These are phyloP conservation scores for Lenzites betulinus DNA, from an alignment of 768 basidiomycete genomes.

Conservation along the genomic window DNA sequence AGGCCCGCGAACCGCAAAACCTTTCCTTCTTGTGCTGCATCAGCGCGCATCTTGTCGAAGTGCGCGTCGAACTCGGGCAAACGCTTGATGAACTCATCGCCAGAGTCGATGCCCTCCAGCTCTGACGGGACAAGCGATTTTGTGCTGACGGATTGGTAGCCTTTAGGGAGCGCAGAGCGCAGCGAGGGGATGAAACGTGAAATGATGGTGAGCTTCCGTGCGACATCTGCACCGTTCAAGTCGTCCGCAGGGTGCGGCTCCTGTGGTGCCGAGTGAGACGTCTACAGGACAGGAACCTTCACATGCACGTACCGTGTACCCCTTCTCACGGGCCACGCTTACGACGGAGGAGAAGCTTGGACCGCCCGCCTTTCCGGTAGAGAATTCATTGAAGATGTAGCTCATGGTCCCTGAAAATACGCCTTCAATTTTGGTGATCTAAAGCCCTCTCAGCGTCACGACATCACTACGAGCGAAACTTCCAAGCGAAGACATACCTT, in stretches of 20 bases:
- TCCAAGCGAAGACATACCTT: constrained; percentile 51
- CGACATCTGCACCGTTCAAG: constrained; percentile 95
- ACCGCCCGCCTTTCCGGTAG: constrained; percentile 65
- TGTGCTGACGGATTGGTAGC: constrained; percentile 80
- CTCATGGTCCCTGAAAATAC: constrained; percentile 97
- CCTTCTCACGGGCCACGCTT: constrained; percentile 82
- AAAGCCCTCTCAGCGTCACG: not conserved
- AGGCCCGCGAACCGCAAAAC: constrained; percentile 95
- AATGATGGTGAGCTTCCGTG: constrained; percentile 94
- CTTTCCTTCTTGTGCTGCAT: constrained; percentile 76
- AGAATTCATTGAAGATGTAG: constrained; percentile 98
- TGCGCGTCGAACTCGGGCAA: constrained; percentile 83
- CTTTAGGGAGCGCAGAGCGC: constrained; percentile 62
- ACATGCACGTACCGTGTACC: constrained; percentile 75
- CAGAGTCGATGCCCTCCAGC: constrained; percentile 65
- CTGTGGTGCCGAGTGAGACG: constrained; percentile 39
- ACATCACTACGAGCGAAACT: not conserved
- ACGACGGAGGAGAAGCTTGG: constrained; percentile 90
- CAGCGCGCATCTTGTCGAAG: constrained; percentile 73
- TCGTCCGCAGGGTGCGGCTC: constrained; percentile 98
- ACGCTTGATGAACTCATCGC: constrained; percentile 79
- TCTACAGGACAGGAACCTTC: no score
- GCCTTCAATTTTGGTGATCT: constrained; percentile 79
- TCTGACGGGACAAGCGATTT: constrained; percentile 82
- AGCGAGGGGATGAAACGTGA: constrained; percentile 69